A percentile compares a stretch with the other conserved stretches of the same genome.
These are phyloP conservation scores for Bertia moriformis DNA, from an alignment of 2,329 filamentous ascomycete species.

Conservation along the genomic window DNA sequence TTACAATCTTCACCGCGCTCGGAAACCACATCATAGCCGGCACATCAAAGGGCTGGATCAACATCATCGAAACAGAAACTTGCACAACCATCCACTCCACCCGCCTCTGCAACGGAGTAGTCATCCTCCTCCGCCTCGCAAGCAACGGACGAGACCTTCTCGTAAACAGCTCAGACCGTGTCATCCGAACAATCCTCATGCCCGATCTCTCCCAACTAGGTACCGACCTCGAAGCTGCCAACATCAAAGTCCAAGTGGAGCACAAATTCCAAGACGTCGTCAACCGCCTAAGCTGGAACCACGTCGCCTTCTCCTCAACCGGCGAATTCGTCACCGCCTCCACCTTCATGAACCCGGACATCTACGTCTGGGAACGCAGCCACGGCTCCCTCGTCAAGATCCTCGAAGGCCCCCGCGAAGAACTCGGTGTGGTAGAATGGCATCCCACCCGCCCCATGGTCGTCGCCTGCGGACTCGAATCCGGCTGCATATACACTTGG, in stretches of 20 bases:
- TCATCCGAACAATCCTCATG: slow-evolving; percentile 82
- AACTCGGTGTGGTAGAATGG: slow-evolving; percentile 94
- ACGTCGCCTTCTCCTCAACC: slow-evolving; percentile 84
- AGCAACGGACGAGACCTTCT: slow-evolving; percentile 75
- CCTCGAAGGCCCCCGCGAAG: slow-evolving; percentile 89
- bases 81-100: slow-evolving; percentile 77
- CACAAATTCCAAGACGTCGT: slow-evolving; percentile 98
- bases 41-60: slow-evolving; percentile 90
- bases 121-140: slow-evolving; percentile 76
- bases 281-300: slow-evolving; percentile 89
- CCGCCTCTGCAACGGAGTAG: slow-evolving; percentile 72
- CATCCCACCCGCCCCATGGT: slow-evolving; percentile 78
- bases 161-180: slow-evolving; percentile 84
- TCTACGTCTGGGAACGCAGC: slow-evolving; percentile 93
- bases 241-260: slow-evolving; percentile 77
- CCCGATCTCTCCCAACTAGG: slow-evolving; percentile 50
- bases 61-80: slow-evolving; percentile 76
- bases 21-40: slow-evolving; percentile 84
- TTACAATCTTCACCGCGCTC: slow-evolving; percentile 71
- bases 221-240: slow-evolving; percentile 63
- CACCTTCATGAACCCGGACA: slow-evolving; percentile 95
- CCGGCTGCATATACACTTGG: slow-evolving; percentile 89
- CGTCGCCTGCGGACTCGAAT: slow-evolving; percentile 82
- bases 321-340: slow-evolving; percentile 93
- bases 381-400: slow-evolving; percentile 93